phyloP scores from a whole-genome alignment of 2,329 filamentous ascomycete species.

The Xylaria sp. region DNA sequence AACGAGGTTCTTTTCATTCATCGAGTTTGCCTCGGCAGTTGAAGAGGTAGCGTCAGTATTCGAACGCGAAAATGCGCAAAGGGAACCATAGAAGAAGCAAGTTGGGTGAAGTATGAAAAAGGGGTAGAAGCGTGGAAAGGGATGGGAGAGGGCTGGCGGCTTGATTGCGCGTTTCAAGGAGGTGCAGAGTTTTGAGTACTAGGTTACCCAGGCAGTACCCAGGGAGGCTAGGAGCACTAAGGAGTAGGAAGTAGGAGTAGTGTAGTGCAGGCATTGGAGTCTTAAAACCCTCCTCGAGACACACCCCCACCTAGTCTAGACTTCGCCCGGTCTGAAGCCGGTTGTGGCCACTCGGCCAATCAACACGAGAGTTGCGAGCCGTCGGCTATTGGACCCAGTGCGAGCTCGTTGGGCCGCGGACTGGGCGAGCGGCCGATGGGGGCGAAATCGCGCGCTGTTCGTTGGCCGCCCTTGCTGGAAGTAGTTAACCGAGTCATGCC shows the following conservation, averaged over 20 bases:
- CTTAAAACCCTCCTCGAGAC: constrained; percentile 44
- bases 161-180: constrained; percentile 49
- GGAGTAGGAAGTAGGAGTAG: constrained; percentile 8
- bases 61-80: background rate
- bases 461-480: constrained; percentile 31
- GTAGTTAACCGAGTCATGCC: constrained; percentile 48
- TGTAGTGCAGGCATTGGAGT: constrained; percentile 38
- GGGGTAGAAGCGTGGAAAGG: constrained; percentile 31
- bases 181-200: constrained; percentile 43
- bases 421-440: constrained; percentile 30
- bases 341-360: constrained; percentile 30
- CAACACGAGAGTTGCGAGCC: constrained; percentile 36
- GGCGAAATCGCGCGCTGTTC: constrained; percentile 23
- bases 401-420: constrained; percentile 33
- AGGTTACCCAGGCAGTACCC: constrained; percentile 37
- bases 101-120: constrained; percentile 39
- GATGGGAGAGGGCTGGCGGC: constrained; percentile 39
- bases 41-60: background rate
- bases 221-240: constrained; percentile 34
- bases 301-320: constrained; percentile 39
- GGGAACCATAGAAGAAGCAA: constrained; percentile 23
- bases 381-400: constrained; percentile 44
- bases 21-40: background rate
- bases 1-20: background rate
- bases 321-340: constrained; percentile 14